Conservation (phyloP, 352 stramenopile species). For the Phytophthora capsici region DNA sequence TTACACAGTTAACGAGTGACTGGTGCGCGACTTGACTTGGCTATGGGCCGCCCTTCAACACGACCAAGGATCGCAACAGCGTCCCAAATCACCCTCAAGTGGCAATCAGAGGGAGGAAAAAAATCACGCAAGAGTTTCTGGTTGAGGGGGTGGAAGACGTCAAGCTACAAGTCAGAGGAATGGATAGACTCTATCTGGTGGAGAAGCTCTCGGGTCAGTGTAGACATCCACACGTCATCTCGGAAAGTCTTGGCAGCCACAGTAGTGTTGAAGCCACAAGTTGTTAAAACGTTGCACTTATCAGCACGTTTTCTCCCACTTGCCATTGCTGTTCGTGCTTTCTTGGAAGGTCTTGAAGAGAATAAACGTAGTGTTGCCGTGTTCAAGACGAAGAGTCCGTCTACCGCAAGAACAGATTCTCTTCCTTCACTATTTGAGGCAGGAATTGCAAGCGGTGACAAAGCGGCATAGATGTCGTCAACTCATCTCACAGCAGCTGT, state of each 20-base stretch:
- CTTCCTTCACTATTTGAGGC: too few relatives aligned
- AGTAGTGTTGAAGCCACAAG: too few relatives aligned
- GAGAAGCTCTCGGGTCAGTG: conserved; percentile 1
- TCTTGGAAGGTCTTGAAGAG: too few relatives aligned
- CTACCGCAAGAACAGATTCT: too few relatives aligned
- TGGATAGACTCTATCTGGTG: background rate
- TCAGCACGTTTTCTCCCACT: too few relatives aligned
- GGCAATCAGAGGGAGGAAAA: background rate
- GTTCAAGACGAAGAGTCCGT: background rate
- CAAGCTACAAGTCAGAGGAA: conserved; percentile 1
- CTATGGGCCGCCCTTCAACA: conserved; percentile 27
- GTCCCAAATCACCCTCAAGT: conserved; percentile 8
- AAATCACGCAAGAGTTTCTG: too few relatives aligned
- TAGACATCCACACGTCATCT: background rate
- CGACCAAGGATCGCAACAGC: conserved; percentile 30
- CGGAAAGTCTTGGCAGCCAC: background rate
- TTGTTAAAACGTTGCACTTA: too few relatives aligned
- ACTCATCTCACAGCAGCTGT: conserved; percentile 6
- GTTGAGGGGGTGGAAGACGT: background rate
- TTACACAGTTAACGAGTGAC: conserved; percentile 30
- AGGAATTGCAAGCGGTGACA: conserved; percentile 11
- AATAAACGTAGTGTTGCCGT: too few relatives aligned
- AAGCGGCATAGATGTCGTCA: conserved; percentile 15
- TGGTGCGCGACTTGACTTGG: conserved; percentile 31
- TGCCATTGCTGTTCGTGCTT: too few relatives aligned